Base-by-base conservation (phyloP, 2,329 filamentous ascomycete genomes). In the Sporothrix luriei region DNA sequence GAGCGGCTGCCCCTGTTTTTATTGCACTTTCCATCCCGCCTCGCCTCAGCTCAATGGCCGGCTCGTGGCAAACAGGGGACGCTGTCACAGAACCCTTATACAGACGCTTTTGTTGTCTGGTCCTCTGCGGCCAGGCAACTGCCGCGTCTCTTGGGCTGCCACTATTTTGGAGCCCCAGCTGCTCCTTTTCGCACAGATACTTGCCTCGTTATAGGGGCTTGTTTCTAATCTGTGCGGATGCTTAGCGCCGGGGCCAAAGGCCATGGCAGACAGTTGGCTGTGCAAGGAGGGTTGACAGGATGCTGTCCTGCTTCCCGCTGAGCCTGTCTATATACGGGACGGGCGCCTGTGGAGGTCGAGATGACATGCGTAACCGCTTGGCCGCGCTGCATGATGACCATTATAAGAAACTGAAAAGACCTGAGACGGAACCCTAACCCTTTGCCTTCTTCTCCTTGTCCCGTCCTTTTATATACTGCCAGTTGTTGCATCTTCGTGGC, bases 361-460 rank as follows among this genome's bases (percentile, higher is more conserved):
- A 72, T 72, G 51, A 66, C 74, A 75, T 73, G 78, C 76, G 78
- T 82, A 86, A 78, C 85, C 84, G 84, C 77, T 80, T 83, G 78
- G 81, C 81, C 78, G 76, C 78, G 77, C 72, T 80, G 81, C 72
- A 78, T 86, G 83, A 86, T 78, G 84, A 81, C 78, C 76, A 79
- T 76, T 76, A 75, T 71, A 70, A 78, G 77, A 84, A 86, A 90
- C 88, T 91, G 88, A 90, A 91, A 91, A 91, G 88, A 91, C 85
- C 89, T 91, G 89, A 91, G 84, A 82, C 82, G 76, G 64, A 33
- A 16, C 16, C 24, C 19, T 38, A 71, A 74, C 4, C 73, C 65
- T 43, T 16, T 19, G 13, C 7, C 1, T 24, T 26, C 62, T 26
- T 16, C 24, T 26, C 29, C 3, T 46, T 6, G 29, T 16, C 55